Evolutionary conservation across 83 land plant species (phyloP).

Genomic region (Thuja plicata): DNA sequence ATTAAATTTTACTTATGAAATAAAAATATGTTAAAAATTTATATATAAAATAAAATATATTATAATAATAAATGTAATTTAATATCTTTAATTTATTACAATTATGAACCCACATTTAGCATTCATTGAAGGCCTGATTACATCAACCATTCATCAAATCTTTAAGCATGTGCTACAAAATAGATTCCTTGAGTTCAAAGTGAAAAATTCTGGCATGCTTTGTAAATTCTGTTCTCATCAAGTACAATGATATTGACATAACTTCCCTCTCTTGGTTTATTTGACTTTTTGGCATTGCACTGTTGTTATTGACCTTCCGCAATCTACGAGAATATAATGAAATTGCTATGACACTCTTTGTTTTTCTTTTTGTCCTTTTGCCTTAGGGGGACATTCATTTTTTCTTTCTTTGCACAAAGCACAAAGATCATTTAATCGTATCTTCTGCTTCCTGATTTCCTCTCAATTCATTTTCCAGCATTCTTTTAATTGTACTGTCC

Average conservation of each 20-base stretch:
- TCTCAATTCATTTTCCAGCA: background rate
- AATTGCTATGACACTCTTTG: background rate
- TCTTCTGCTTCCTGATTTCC: background rate
- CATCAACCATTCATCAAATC: background rate
- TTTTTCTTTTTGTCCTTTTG: background rate
- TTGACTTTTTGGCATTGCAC: background rate
- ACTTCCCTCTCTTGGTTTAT: background rate
- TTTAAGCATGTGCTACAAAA: background rate
- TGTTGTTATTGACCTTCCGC: background rate
- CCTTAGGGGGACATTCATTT: background rate
- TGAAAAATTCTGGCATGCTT: background rate
- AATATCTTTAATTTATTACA: too few species aligned
- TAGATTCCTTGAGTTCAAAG: background rate
- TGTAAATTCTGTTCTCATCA: too few species aligned
- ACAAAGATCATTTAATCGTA: background rate
- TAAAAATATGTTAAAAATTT: too few species aligned
- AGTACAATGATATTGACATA: background rate
- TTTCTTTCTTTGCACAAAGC: background rate
- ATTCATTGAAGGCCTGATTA: background rate
- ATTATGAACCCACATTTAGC: too few species aligned
- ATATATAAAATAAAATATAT: too few species aligned
- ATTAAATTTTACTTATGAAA: too few species aligned
- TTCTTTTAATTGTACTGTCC: background rate
- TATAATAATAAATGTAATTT: too few species aligned
- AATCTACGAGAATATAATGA: background rate